Conservation (phyloP, 2,329 filamentous ascomycete genomes). For the Trichoderma afroharzianum region DNA sequence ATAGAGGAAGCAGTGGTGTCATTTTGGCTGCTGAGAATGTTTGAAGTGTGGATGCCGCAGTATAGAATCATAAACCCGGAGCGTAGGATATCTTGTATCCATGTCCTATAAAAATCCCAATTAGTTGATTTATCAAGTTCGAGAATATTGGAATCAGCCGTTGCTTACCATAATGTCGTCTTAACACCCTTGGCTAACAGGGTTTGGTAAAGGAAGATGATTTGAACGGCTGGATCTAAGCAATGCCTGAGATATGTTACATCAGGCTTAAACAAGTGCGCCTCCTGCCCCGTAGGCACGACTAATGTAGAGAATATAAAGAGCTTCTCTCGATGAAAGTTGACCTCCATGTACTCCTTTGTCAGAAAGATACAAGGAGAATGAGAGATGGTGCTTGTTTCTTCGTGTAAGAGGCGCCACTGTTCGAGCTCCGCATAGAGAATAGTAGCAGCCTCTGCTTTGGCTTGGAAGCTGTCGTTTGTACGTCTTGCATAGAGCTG, state of each 20-base stretch:
- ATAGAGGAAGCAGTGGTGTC: neutral
- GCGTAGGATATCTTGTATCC: slow-evolving; percentile 14
- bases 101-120: neutral
- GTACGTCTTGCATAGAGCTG: neutral
- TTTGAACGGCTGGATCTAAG: slow-evolving; percentile 11
- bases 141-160: neutral
- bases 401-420: neutral
- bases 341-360: slow-evolving; percentile 14
- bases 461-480: neutral
- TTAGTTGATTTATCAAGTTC: neutral
- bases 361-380: slow-evolving; percentile 11
- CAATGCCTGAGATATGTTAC: slow-evolving; percentile 11
- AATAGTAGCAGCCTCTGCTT: neutral
- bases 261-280: neutral
- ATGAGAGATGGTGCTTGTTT: neutral
- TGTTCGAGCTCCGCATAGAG: neutral
- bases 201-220: slow-evolving; percentile 9
- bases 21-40: neutral
- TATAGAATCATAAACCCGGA: slow-evolving; percentile 14
- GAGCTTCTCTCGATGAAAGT: slow-evolving; percentile 11
- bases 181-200: slow-evolving; percentile 9
- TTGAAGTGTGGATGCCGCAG: slow-evolving; percentile 15
- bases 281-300: slow-evolving; percentile 5
- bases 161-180: slow-evolving; percentile 8
- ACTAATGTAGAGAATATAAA: slow-evolving; percentile 14